Conservation (phyloP, 768 basidiomycete species). For the Butyriboletus loyo region DNA sequence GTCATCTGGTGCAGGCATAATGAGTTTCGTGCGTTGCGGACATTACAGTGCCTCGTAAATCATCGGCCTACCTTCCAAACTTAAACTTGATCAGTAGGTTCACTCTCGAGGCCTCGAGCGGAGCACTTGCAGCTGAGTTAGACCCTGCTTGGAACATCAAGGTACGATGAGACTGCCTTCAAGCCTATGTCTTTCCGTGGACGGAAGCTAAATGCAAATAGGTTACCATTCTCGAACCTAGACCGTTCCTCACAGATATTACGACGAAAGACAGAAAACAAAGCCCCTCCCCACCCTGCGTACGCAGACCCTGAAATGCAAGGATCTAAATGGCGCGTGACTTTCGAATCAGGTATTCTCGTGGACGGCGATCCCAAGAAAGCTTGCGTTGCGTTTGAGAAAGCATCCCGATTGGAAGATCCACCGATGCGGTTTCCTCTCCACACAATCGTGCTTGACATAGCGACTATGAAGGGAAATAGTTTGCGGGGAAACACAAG, state of each 20-base stretch:
- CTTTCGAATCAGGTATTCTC: not conserved
- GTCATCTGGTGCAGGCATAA: conserved; percentile 28
- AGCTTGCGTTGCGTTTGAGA: conserved; percentile 20
- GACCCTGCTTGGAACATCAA: conserved; percentile 21
- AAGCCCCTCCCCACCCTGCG: conserved; percentile 11
- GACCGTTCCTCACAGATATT: conserved; percentile 13
- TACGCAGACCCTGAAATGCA: conserved; percentile 14
- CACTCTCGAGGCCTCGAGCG: conserved; percentile 29
- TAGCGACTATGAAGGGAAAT: conserved; percentile 11
- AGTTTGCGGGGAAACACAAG: conserved; percentile 17
- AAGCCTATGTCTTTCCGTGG: not conserved
- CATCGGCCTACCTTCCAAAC: not conserved
- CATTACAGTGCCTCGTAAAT: conserved; percentile 30
- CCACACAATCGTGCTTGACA: conserved; percentile 4
- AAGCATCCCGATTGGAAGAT: conserved; percentile 16
- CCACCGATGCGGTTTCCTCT: conserved; percentile 21
- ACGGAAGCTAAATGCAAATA: not conserved
- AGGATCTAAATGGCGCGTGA: conserved; percentile 6
- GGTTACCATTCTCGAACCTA: conserved; percentile 21
- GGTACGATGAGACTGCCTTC: not conserved
- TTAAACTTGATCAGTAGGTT: conserved; percentile 7
- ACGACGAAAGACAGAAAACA: not conserved
- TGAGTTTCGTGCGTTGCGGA: conserved; percentile 2
- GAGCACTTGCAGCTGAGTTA: conserved; percentile 14
- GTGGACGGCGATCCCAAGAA: conserved; percentile 19